phyloP scores from a whole-genome alignment of 2,329 filamentous ascomycete species.

The Ciborinia camelliae region DNA sequence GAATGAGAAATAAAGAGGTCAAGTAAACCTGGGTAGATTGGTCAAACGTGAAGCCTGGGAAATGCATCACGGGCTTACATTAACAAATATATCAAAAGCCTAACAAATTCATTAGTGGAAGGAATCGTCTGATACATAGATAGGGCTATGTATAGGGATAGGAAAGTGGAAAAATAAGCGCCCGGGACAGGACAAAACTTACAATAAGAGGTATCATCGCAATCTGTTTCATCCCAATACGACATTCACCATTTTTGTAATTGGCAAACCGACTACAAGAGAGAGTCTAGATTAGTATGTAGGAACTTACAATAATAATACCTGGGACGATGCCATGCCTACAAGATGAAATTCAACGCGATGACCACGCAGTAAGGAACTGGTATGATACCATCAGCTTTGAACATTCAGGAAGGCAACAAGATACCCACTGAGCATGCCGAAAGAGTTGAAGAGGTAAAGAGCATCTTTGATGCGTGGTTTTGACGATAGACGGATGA shows the following conservation, averaged over 20 bases:
- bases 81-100: conserved; percentile 53
- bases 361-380: conserved; percentile 43
- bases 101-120: not conserved
- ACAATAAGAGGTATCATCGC: conserved; percentile 60
- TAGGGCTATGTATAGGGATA: too few species aligned
- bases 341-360: conserved; percentile 60
- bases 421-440: conserved; percentile 47
- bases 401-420: not conserved
- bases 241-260: conserved; percentile 53
- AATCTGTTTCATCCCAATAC: conserved; percentile 58
- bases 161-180: not conserved
- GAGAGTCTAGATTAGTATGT: too few species aligned
- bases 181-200: conserved; percentile 29
- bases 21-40: conserved; percentile 49
- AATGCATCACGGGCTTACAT: conserved; percentile 37
- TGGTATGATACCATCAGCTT: conserved; percentile 25
- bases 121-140: too few species aligned
- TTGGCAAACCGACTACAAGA: conserved; percentile 51
- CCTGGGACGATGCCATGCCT: conserved; percentile 36
- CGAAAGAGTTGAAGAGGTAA: conserved; percentile 59
- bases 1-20: conserved; percentile 60
- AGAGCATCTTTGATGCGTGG: conserved; percentile 53
- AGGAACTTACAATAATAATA: too few species aligned
- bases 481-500: conserved; percentile 53
- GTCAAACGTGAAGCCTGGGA: not conserved